These are phyloP conservation scores for Penicillium dipodomyicola DNA, from an alignment of 495 filamentous ascomycete genomes.

Conservation along the genomic window DNA sequence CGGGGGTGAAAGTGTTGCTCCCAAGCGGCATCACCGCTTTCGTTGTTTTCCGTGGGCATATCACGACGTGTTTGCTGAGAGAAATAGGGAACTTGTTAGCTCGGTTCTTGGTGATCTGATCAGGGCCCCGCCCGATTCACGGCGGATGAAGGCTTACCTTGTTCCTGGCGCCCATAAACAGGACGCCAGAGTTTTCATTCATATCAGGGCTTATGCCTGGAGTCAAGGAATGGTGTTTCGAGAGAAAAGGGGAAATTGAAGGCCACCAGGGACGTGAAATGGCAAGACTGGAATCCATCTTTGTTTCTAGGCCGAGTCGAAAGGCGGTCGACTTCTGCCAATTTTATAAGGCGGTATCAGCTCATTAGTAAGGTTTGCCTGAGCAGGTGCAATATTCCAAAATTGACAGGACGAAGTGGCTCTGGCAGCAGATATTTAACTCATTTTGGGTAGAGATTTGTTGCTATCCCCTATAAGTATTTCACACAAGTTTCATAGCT, in stretches of 20 bases:
- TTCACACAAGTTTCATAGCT: not conserved
- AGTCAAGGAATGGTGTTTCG: not conserved
- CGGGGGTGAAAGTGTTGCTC: conserved; percentile 26
- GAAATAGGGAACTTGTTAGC: conserved; percentile 11
- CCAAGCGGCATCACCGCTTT: conserved; percentile 21
- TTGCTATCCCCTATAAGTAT: not conserved
- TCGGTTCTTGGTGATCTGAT: conserved; percentile 10
- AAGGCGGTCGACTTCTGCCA: conserved; percentile 18
- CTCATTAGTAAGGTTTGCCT: not conserved
- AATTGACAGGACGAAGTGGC: not conserved
- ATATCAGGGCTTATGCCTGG: conserved; percentile 22
- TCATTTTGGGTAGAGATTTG: not conserved
- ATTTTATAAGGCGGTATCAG: conserved; percentile 1
- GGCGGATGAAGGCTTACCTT: conserved; percentile 34
- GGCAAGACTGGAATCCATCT: conserved; percentile 2
- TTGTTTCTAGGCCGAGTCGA: conserved; percentile 20
- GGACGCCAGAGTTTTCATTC: conserved; percentile 40
- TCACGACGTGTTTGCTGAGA: conserved; percentile 40
- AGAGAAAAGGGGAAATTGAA: conserved; percentile 1
- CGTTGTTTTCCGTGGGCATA: conserved; percentile 34
- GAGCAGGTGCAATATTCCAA: not conserved
- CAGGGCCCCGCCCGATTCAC: conserved; percentile 27
- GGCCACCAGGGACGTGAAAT: conserved; percentile 3
- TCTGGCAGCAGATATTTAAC: not conserved
- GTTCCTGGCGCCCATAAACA: conserved; percentile 41